phyloP scores from a whole-genome alignment of 2,329 filamentous ascomycete species.

The Fusarium sp. region DNA sequence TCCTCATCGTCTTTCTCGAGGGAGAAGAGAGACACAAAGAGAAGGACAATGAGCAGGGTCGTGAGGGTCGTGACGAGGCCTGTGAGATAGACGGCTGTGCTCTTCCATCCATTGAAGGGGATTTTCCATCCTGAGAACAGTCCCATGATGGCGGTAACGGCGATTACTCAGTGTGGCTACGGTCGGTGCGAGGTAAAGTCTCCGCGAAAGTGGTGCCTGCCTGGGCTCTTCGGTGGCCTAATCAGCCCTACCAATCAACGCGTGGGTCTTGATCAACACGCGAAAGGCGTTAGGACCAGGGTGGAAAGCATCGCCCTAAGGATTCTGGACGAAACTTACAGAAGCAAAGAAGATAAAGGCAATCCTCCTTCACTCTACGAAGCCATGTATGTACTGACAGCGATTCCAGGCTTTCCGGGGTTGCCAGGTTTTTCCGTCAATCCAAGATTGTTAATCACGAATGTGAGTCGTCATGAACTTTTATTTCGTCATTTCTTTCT shows the following conservation, averaged over 20 bases:
- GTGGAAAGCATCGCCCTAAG: not conserved
- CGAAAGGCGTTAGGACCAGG: not conserved
- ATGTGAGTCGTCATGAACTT: not conserved
- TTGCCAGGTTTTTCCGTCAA: not conserved
- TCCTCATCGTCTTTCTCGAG: not conserved
- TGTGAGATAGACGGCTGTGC: conserved; percentile 24
- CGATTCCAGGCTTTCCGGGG: too few relatives aligned
- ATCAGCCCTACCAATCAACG: conserved; percentile 14
- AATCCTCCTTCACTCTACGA: too few relatives aligned
- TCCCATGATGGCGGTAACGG: not conserved
- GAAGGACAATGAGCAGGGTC: conserved; percentile 2
- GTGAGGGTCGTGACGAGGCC: conserved; percentile 15
- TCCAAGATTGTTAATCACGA: not conserved
- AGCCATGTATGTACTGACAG: too few relatives aligned
- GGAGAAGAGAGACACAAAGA: conserved; percentile 27
- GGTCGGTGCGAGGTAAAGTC: not conserved
- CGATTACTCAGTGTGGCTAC: not conserved
- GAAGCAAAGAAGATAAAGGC: too few relatives aligned
- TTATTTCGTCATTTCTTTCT: conserved; percentile 3
- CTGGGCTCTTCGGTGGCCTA: not conserved
- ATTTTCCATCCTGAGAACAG: conserved; percentile 26
- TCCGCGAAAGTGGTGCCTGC: not conserved
- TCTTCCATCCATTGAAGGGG: conserved; percentile 6
- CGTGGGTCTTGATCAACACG: not conserved
- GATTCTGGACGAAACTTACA: too few relatives aligned